Evolutionary conservation across 192 early-diverging fungal genomes (phyloP).

Genomic region (Linnemannia exigua): DNA sequence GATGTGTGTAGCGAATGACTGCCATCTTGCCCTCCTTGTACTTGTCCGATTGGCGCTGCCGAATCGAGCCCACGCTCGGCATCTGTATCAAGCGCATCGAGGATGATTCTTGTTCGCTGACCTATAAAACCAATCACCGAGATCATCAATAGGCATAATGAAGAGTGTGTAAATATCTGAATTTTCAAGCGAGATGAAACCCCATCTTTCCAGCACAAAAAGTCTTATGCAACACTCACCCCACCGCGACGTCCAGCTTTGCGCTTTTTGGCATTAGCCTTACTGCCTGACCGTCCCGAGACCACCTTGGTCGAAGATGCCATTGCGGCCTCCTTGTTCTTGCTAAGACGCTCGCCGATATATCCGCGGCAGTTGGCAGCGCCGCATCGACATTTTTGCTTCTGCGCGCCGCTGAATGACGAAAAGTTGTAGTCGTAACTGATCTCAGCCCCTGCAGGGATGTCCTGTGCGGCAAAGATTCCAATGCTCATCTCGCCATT

Average conservation of each 20-base stretch:
- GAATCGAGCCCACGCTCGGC: constrained; percentile 42
- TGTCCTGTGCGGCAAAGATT: constrained; percentile 80
- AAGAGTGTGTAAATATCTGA: not conserved
- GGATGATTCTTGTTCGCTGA: constrained; percentile 18
- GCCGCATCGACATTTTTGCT: constrained; percentile 81
- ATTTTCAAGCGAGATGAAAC: not conserved
- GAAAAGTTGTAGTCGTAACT: constrained; percentile 92
- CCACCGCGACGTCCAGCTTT: constrained; percentile 37
- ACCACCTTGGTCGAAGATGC: not conserved
- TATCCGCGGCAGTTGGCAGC: constrained; percentile 75
- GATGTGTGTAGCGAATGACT: constrained; percentile 38
- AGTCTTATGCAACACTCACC: not conserved
- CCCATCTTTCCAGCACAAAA: not conserved
- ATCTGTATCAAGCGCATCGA: constrained; percentile 34
- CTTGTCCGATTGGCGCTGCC: constrained; percentile 47
- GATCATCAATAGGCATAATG: not conserved
- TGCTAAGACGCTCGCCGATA: constrained; percentile 62
- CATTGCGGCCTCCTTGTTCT: constrained; percentile 15
- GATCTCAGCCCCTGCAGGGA: constrained; percentile 74
- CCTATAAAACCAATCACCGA: constrained; percentile 5
- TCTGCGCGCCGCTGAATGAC: constrained; percentile 71
- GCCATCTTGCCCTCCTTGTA: constrained; percentile 49
- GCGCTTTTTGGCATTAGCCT: constrained; percentile 32
- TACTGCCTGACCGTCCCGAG: constrained; percentile 20
- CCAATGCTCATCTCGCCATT: constrained; percentile 83